Conservation (phyloP, 2,329 filamentous ascomycete species). For the Ophiostoma ulmi region DNA sequence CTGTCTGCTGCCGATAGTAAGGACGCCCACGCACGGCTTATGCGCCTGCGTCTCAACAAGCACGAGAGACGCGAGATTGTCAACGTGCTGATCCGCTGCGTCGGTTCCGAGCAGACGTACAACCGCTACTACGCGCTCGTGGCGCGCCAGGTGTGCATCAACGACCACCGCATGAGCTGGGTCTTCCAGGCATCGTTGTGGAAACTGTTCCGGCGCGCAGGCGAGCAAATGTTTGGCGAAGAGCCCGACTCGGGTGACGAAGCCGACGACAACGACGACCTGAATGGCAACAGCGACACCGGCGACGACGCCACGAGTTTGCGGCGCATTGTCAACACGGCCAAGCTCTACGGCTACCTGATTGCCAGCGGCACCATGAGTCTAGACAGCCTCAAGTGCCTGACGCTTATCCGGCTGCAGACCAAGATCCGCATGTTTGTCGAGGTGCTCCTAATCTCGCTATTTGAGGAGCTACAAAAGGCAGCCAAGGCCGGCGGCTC, state of each 20-base stretch:
- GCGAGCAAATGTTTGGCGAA: slow-evolving; percentile 69
- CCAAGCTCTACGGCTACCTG: slow-evolving; percentile 50
- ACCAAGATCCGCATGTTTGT: slow-evolving; percentile 71
- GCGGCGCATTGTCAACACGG: slow-evolving; percentile 48
- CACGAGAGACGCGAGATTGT: slow-evolving; percentile 83
- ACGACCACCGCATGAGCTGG: slow-evolving; percentile 68
- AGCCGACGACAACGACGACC: slow-evolving; percentile 41
- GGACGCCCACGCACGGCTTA: slow-evolving; percentile 73
- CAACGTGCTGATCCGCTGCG: slow-evolving; percentile 80
- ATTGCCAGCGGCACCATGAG: slow-evolving; percentile 44
- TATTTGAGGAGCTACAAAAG: slow-evolving; percentile 63
- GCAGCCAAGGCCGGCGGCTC: slow-evolving; percentile 35
- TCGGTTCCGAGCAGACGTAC: slow-evolving; percentile 74
- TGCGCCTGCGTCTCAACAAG: slow-evolving; percentile 79
- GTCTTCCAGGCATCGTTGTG: slow-evolving; percentile 84
- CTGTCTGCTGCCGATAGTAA: slow-evolving; percentile 80
- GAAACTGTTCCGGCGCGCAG: slow-evolving; percentile 77
- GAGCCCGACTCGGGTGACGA: slow-evolving; percentile 55
- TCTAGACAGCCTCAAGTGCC: slow-evolving; percentile 55
- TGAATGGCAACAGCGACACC: neutral
- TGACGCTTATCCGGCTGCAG: slow-evolving; percentile 75
- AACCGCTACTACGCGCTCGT: slow-evolving; percentile 93
- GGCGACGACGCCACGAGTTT: slow-evolving; percentile 44
- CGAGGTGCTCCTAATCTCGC: slow-evolving; percentile 71
- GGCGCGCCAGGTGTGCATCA: slow-evolving; percentile 66